These are phyloP conservation scores for Onygena corvina DNA, from an alignment of 2,329 filamentous ascomycete species.

Conservation along the genomic window DNA sequence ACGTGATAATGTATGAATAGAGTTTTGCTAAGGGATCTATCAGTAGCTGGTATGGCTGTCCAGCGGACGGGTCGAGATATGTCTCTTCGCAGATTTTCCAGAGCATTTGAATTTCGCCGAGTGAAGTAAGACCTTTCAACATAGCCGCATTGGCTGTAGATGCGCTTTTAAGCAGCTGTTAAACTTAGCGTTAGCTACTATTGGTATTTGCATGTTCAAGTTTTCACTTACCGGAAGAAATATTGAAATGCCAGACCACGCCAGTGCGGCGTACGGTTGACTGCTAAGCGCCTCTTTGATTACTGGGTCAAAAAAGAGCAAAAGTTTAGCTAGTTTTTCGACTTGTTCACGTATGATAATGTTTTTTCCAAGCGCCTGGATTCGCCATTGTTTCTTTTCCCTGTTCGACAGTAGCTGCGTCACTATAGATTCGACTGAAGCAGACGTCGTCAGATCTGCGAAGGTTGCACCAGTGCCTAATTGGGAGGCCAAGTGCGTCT, in stretches of 20 bases:
- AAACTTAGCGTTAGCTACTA: not conserved
- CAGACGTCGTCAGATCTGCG: not conserved
- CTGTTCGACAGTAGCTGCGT: not conserved
- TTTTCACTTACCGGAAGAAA: not conserved
- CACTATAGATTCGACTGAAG: not conserved
- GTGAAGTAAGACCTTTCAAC: not conserved
- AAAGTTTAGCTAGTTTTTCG: not conserved
- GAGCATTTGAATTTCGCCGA: not conserved
- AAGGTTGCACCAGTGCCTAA: not conserved
- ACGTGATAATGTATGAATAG: not conserved
- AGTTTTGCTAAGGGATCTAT: not conserved
- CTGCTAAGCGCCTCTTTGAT: not conserved
- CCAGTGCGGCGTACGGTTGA: not conserved
- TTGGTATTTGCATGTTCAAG: not conserved
- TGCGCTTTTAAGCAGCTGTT: not conserved
- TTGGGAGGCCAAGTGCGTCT: not conserved
- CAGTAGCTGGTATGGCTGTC: not conserved
- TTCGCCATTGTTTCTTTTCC: constrained; percentile 1
- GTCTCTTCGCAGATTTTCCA: not conserved
- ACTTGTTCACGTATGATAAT: not conserved
- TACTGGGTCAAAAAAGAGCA: not conserved
- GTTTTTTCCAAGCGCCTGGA: not conserved
- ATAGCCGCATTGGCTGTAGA: not conserved
- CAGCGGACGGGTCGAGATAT: not conserved
- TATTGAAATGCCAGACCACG: not conserved